A percentile compares a stretch with the other conserved stretches of the same genome.
These are phyloP conservation scores for Cladosporium oxysporum DNA, from an alignment of 2,329 filamentous ascomycete species.

Conservation along the genomic window DNA sequence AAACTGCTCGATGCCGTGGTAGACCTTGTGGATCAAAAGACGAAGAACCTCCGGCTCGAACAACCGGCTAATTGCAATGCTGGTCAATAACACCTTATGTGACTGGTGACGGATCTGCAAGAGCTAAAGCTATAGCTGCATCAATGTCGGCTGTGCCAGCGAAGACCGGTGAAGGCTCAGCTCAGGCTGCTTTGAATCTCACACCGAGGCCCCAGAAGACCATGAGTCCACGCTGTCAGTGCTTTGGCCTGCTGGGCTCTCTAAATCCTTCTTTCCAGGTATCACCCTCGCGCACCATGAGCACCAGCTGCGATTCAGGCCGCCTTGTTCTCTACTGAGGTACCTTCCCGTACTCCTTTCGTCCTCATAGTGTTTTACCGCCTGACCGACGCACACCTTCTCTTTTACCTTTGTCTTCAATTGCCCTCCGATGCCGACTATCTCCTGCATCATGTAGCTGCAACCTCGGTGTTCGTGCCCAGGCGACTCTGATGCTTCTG, in stretches of 20 bases:
- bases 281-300: conserved; percentile 75
- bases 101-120: neutral
- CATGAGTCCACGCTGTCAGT: conserved; percentile 32
- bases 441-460: conserved; percentile 83
- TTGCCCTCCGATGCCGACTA: conserved; percentile 85
- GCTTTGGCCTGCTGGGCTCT: conserved; percentile 23
- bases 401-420: conserved; percentile 87
- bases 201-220: conserved; percentile 13
- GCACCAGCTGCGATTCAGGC: conserved; percentile 77
- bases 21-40: neutral
- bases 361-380: conserved; percentile 83
- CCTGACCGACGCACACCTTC: conserved; percentile 77
- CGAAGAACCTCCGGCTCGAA: neutral
- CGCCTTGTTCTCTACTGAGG: conserved; percentile 69
- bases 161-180: neutral
- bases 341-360: conserved; percentile 67
- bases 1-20: neutral
- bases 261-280: conserved; percentile 33
- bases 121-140: neutral
- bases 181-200: neutral
- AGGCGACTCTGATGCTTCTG: conserved; percentile 41
- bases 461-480: conserved; percentile 55
- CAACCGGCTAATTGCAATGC: neutral
- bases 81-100: neutral
- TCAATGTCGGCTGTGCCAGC: neutral